These are phyloP conservation scores for Prunus mongolica DNA, from an alignment of 306 rosid genomes.

Conservation along the genomic window DNA sequence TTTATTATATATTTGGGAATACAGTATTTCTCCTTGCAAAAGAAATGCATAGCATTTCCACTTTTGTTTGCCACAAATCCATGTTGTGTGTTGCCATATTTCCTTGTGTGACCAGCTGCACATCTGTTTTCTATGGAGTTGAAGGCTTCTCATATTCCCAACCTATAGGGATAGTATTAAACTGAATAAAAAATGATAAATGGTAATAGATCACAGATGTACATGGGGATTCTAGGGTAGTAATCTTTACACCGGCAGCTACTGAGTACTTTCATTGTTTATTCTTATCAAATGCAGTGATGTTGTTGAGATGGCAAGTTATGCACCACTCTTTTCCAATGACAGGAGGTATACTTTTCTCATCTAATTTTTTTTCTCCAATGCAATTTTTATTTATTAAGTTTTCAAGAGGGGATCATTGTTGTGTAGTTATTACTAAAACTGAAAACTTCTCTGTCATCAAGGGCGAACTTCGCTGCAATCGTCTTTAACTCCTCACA, in stretches of 20 bases:
- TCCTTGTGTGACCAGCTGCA: not conserved
- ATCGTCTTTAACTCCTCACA: slow-evolving; percentile 79
- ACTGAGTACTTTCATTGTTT: slow-evolving; percentile 5
- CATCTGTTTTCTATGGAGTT: not conserved
- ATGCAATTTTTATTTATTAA: not conserved
- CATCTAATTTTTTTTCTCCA: not conserved
- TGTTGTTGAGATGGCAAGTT: slow-evolving; percentile 71
- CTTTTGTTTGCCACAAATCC: not conserved
- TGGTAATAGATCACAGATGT: no score
- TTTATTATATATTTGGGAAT: not conserved
- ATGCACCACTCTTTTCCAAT: slow-evolving; percentile 93
- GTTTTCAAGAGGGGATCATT: not conserved
- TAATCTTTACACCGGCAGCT: not conserved
- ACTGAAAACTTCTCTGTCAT: slow-evolving; percentile 22
- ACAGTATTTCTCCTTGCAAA: not conserved
- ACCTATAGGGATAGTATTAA: not conserved
- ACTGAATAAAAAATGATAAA: not conserved
- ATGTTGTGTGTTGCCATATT: not conserved
- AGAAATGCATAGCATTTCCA: not conserved
- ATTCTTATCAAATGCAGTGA: slow-evolving; percentile 54
- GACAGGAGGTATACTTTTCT: slow-evolving; percentile 52
- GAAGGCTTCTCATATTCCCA: not conserved
- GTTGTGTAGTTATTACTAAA: slow-evolving; percentile 16
- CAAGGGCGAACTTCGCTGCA: slow-evolving; percentile 89
- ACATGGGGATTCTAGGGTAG: not conserved